Base-by-base conservation (phyloP, 371 early-diverging fungal species). In the Apophysomyces elegans region DNA sequence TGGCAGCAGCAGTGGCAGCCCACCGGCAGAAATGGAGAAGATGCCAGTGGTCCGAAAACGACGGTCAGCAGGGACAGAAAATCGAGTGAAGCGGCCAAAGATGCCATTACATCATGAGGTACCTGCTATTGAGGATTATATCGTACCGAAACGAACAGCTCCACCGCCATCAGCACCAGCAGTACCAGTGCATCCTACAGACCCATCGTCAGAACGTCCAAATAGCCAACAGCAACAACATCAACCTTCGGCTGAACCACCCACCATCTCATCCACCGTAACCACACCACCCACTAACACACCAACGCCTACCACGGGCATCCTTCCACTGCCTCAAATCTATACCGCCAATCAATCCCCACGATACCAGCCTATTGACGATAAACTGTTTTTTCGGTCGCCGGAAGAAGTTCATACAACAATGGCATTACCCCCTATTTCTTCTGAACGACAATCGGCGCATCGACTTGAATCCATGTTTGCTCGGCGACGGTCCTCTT, bases 91-190 rank as follows among this genome's bases (percentile, higher is more conserved):
- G 21, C 54, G 54, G 5, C 32, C 54, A 50, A 50, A 50, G 54
- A 21, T 21, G 21, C 21, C 54, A 9, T 1, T 32, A 50, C 54
- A 50, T 1, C 54, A 50, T 4, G 61, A 60, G 36, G 69, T 68
- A 7, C 69, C 69, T 37, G 58, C 69, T 37, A 68, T 68, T 7
- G 69, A 68, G 59, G 69, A 68, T 56, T 68, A 68, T 45, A 68
- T 68, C 61, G 37, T 68, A 37, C 69, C 69, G 6, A 63, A 61
- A 32, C 62, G 69, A 35, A 38, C 59, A 32, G 37, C 43, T 18
- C 11, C 39, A n/a, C 39, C 59, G 32, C 12, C n/a, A n/a, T 35
- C 58, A 36, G 45, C 37, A 58, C 43, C 13, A 35, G 35, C 43
- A 62, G 45, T 62, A 62, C 5, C 16, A 61, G 2, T 41, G 26